Evolutionary conservation across 495 filamentous ascomycete species (phyloP).

Genomic region (Penicillium manginii): DNA sequence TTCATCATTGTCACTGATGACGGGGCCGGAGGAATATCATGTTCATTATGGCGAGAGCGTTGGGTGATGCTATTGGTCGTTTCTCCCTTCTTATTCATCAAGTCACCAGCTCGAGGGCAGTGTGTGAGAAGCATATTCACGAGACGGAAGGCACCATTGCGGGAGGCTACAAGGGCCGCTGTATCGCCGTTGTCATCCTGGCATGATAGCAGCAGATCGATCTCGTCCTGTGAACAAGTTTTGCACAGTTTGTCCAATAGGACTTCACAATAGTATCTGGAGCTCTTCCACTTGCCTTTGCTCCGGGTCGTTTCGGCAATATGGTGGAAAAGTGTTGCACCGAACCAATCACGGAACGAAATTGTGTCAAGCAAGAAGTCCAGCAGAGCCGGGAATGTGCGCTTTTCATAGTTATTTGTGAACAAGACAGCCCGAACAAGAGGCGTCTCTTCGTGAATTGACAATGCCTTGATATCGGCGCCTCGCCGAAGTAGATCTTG

Average conservation of each 20-base stretch:
- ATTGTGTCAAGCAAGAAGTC: conserved; percentile 78
- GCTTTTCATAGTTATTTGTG: conserved; percentile 92
- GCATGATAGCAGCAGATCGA: conserved; percentile 69
- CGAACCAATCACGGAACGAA: conserved; percentile 71
- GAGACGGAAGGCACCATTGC: conserved; percentile 57
- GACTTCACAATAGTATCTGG: conserved; percentile 89
- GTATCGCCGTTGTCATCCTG: conserved; percentile 88
- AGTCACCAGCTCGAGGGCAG: conserved; percentile 75
- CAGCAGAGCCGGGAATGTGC: conserved; percentile 80
- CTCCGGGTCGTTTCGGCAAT: conserved; percentile 81
- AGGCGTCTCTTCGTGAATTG: conserved; percentile 85
- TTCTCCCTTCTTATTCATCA: conserved; percentile 76
- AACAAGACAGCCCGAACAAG: conserved; percentile 94
- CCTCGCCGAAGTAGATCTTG: conserved; percentile 77
- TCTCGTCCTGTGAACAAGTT: conserved; percentile 63
- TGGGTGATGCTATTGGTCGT: conserved; percentile 75
- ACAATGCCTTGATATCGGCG: conserved; percentile 65
- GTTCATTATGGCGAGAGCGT: conserved; percentile 33
- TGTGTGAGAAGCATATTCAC: conserved; percentile 49
- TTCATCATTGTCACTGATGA: conserved; percentile 51
- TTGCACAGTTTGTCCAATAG: conserved; percentile 84
- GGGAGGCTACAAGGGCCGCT: conserved; percentile 83
- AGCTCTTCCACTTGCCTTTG: conserved; percentile 77
- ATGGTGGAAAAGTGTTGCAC: conserved; percentile 89
- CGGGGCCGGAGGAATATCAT: conserved; percentile 43